Evolutionary conservation across 257 asterid species (phyloP).

Genomic region (Capsicum chinense): DNA sequence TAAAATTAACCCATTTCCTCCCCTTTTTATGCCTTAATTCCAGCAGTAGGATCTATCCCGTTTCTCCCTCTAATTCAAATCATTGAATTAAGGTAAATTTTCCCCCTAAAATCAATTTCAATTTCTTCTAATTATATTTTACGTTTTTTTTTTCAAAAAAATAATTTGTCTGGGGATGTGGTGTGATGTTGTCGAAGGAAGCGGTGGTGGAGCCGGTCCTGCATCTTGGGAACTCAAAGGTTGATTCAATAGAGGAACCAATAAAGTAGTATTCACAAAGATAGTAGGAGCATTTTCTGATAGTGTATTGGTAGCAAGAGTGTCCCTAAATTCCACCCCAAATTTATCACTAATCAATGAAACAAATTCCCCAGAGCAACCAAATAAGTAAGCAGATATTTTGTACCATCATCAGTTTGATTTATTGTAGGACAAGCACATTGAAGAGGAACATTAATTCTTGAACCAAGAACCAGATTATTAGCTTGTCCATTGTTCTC

Average conservation of each 20-base stretch:
- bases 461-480: slow-evolving; percentile 35
- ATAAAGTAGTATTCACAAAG: slow-evolving; percentile 64
- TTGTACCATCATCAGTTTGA: slow-evolving; percentile 54
- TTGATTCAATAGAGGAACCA: slow-evolving; percentile 67
- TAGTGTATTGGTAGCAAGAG: slow-evolving; percentile 59
- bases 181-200: slow-evolving; percentile 40
- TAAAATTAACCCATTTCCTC: too few relatives aligned
- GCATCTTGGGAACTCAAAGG: slow-evolving; percentile 53
- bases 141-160: too few relatives aligned
- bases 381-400: slow-evolving; percentile 63
- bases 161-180: not conserved
- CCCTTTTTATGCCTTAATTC: too few relatives aligned
- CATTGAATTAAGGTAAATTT: too few relatives aligned
- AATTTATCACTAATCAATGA: slow-evolving; percentile 41
- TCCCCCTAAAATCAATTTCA: too few relatives aligned
- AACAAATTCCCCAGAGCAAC: slow-evolving; percentile 47
- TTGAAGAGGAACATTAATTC: slow-evolving; percentile 67
- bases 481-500: slow-evolving; percentile 38
- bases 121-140: too few relatives aligned
- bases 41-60: too few relatives aligned
- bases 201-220: slow-evolving; percentile 51
- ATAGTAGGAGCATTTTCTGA: slow-evolving; percentile 38
- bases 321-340: slow-evolving; percentile 39
- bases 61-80: too few relatives aligned
- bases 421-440: slow-evolving; percentile 83